Conservation (phyloP, 1,139 yeast genomes). For the Saccharomyces hybrid region DNA sequence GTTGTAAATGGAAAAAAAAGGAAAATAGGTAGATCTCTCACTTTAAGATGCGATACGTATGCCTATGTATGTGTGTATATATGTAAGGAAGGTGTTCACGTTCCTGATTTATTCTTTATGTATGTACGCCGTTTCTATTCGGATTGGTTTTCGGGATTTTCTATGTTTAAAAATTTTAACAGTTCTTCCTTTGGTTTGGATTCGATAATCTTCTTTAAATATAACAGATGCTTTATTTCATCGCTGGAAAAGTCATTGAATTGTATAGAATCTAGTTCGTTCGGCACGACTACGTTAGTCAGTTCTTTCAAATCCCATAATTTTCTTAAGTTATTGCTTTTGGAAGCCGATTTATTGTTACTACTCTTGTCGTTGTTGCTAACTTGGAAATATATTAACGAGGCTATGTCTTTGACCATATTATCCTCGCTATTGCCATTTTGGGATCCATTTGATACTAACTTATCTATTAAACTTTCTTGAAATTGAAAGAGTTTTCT, state of each 20-base stretch:
- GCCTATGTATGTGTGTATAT: neutral
- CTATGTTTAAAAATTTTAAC: slow-evolving; percentile 44
- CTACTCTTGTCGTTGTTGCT: slow-evolving; percentile 11
- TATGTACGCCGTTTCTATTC: neutral
- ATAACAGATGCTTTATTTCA: slow-evolving; percentile 48
- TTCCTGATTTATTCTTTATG: slow-evolving; percentile 1
- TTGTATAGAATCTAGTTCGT: slow-evolving; percentile 9
- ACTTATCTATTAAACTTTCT: slow-evolving; percentile 25
- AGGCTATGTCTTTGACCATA: slow-evolving; percentile 14
- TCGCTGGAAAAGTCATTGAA: slow-evolving; percentile 14
- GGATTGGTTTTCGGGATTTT: neutral
- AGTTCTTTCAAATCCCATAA: slow-evolving; percentile 33
- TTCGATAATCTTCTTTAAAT: slow-evolving; percentile 55
- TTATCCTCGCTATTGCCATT: slow-evolving; percentile 2
- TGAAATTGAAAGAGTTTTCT: slow-evolving; percentile 22
- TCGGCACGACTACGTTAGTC: slow-evolving; percentile 7
- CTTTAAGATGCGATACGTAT: neutral
- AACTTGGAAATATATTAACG: slow-evolving; percentile 22
- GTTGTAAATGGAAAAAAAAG: neutral
- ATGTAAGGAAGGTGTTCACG: neutral
- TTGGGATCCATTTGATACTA: slow-evolving; percentile 9
- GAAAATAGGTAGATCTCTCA: neutral
- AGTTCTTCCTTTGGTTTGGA: slow-evolving; percentile 64
- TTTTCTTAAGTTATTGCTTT: slow-evolving; percentile 21
- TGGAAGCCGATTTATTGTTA: slow-evolving; percentile 13